These are phyloP conservation scores for Tripidium arundinaceum DNA, from an alignment of 202 grass and related monocot species.

Conservation along the genomic window DNA sequence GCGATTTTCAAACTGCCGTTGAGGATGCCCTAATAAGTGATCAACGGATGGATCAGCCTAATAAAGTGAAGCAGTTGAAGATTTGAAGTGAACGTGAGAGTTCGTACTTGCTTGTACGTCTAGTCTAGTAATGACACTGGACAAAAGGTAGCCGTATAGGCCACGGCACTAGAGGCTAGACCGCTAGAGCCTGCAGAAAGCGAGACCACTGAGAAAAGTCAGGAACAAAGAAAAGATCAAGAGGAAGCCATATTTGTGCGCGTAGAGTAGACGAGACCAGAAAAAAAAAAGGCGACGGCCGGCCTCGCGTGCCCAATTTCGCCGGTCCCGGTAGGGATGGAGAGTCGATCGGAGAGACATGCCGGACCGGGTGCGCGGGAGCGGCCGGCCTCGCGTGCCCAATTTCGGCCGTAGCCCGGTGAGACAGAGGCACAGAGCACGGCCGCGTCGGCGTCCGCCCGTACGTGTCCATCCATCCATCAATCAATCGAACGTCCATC, in stretches of 20 bases:
- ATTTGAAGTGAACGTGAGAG: background rate
- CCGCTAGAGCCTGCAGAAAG: background rate
- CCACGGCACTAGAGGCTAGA: background rate
- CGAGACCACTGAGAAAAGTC: background rate
- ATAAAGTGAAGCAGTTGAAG: background rate
- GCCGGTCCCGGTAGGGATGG: background rate
- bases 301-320: no score
- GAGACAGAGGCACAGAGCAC: background rate
- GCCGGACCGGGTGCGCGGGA: background rate
- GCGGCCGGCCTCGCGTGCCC: background rate
- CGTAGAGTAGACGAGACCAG: background rate
- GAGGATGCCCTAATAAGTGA: no score
- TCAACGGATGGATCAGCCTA: no score
- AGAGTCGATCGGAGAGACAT: background rate
- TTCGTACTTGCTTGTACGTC: background rate
- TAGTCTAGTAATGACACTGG: background rate
- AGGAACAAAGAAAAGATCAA: background rate
- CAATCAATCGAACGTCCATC: background rate
- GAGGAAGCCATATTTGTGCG: background rate
- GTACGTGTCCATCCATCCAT: background rate
- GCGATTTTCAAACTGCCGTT: no score
- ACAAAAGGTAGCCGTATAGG: background rate
- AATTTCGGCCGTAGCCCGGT: background rate
- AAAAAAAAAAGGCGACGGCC: background rate
- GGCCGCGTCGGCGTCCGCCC: constrained; percentile 1